phyloP scores from a whole-genome alignment of 2,329 filamentous ascomycete species.

The Neonectria magnoliae region DNA sequence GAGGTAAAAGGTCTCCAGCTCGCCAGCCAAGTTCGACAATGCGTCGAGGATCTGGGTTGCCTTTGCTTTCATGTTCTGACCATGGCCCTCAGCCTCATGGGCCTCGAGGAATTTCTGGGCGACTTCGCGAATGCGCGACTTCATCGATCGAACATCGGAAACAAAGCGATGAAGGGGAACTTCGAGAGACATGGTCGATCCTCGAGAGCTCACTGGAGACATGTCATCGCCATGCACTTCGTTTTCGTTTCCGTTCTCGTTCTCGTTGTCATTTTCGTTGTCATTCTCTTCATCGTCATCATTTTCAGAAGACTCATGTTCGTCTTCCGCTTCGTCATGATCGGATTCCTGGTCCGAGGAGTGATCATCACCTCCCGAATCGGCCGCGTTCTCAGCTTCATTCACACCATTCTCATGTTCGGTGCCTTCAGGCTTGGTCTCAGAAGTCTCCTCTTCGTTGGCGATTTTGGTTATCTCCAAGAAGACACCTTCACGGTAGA shows the following conservation, averaged over 20 bases:
- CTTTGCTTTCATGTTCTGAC: constrained; percentile 79
- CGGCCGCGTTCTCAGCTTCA: constrained; percentile 42
- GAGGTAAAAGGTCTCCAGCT: constrained; percentile 78
- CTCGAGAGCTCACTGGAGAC: constrained; percentile 73
- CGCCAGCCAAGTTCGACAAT: constrained; percentile 74
- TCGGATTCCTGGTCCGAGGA: constrained; percentile 45
- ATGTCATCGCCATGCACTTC: constrained; percentile 65
- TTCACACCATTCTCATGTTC: constrained; percentile 33
- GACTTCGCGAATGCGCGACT: constrained; percentile 74
- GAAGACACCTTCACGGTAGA: constrained; percentile 96
- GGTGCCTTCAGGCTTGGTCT: constrained; percentile 27
- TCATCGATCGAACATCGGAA: constrained; percentile 64
- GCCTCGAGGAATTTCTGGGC: constrained; percentile 86
- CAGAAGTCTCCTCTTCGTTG: constrained; percentile 52
- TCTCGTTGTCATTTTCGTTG: constrained; percentile 60
- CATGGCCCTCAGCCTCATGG: constrained; percentile 80
- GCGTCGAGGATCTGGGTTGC: constrained; percentile 79
- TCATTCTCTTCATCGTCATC: constrained; percentile 61
- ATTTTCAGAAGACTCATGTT: constrained; percentile 49
- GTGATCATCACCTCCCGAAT: constrained; percentile 43
- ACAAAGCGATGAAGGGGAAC: constrained; percentile 60
- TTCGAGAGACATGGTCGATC: constrained; percentile 72
- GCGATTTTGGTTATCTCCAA: constrained; percentile 88
- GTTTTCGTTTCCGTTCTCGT: constrained; percentile 59
- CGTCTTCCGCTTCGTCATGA: constrained; percentile 47